These are phyloP conservation scores for Ceratocystis destructans DNA, from an alignment of 2,329 filamentous ascomycete genomes.

Conservation along the genomic window DNA sequence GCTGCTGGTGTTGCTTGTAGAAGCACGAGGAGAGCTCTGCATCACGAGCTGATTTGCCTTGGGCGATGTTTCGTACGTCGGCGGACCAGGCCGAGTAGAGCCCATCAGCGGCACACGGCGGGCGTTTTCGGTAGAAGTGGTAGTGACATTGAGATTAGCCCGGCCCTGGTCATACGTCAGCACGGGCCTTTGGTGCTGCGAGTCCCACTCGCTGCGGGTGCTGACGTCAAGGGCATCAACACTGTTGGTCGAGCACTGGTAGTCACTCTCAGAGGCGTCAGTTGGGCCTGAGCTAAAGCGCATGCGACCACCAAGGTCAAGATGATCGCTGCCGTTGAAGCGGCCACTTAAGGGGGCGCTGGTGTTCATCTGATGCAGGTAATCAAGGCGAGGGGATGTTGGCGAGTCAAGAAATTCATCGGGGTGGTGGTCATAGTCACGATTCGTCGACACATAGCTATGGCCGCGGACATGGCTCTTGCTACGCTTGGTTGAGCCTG, in stretches of 20 bases:
- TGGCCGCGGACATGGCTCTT: slow-evolving; percentile 3
- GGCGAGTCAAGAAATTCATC: not conserved
- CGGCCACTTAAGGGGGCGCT: not conserved
- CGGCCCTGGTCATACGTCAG: slow-evolving; percentile 11
- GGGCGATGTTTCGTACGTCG: slow-evolving; percentile 3
- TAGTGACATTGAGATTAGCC: slow-evolving; percentile 6
- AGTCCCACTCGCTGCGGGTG: not conserved
- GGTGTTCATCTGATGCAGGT: not conserved
- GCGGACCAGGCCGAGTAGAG: not conserved
- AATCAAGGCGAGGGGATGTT: not conserved
- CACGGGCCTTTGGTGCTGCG: slow-evolving; percentile 8
- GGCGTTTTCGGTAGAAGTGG: not conserved
- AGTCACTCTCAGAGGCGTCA: not conserved
- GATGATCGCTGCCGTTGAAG: not conserved
- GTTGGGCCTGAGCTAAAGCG: not conserved
- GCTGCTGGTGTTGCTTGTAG: not conserved
- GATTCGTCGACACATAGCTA: slow-evolving; percentile 7
- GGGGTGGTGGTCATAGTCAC: slow-evolving; percentile 9
- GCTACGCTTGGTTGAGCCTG: not conserved
- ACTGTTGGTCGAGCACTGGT: not conserved
- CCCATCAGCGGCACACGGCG: not conserved
- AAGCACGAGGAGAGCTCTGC: not conserved
- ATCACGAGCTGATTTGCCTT: not conserved
- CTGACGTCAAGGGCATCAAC: not conserved
- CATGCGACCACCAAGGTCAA: not conserved